These are phyloP conservation scores for Tillandsia fasciculata DNA, from an alignment of 176 grass and related monocot genomes.

Conservation along the genomic window DNA sequence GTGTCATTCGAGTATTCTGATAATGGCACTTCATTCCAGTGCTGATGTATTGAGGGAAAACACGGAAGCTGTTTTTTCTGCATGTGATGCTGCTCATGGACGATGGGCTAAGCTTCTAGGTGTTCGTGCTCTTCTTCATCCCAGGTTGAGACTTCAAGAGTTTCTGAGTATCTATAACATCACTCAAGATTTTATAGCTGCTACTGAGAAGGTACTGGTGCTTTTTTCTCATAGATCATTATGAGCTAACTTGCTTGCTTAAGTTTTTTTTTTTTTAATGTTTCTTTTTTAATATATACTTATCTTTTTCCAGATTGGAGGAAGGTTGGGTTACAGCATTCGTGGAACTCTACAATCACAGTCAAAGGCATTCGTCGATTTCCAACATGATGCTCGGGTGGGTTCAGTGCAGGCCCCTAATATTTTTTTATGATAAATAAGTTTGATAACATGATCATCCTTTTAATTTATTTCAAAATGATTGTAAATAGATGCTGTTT, in stretches of 20 bases:
- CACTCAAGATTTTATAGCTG: conserved; percentile 84
- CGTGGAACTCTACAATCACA: conserved; percentile 88
- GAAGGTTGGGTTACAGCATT: conserved; percentile 95
- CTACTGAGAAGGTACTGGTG: conserved; percentile 79
- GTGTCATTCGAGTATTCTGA: background rate
- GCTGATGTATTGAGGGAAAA: conserved; percentile 97
- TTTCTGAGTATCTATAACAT: conserved; percentile 93
- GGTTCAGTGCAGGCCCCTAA: conserved; percentile 16
- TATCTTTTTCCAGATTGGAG: conserved; percentile 64
- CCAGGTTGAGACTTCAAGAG: conserved; percentile 89
- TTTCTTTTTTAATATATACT: conserved; percentile 2
- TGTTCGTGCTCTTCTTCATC: conserved; percentile 92
- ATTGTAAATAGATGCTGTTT: background rate
- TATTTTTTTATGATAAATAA: conserved; percentile 3
- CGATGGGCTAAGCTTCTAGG: conserved; percentile 95
- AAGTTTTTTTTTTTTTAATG: background rate
- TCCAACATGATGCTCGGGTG: conserved; percentile 86
- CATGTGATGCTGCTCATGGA: conserved; percentile 95
- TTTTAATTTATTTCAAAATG: background rate
- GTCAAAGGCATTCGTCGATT: conserved; percentile 96
- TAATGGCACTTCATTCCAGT: conserved; percentile 37
- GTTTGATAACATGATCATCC: background rate
- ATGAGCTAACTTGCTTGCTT: background rate
- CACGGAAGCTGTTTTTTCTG: conserved; percentile 82
- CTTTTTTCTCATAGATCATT: conserved; percentile 15